Evolutionary conservation across 352 stramenopile genomes (phyloP), one percentile per base, ranked within the genome.

Genomic region (Elongisporangium prolatum): DNA sequence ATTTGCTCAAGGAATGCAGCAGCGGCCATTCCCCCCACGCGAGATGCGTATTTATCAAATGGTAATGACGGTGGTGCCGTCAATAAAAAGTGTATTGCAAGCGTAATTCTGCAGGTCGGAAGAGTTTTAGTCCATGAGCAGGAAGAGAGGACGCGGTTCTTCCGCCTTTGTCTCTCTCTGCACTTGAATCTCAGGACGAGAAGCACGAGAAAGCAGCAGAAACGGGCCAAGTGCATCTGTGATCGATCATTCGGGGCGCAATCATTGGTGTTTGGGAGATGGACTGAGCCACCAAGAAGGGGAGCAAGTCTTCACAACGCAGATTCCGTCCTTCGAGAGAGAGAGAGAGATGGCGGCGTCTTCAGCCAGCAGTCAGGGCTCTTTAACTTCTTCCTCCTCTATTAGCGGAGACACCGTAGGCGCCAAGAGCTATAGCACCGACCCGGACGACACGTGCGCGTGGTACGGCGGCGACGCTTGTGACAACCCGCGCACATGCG

Each of bases 401-500:
- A 9, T 5, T 13, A 40, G 28, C 28, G 34, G 34, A 44, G 10
- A 44, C 5, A 13, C 34, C 10, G 34, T 44, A 13, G 34, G 34
- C 1, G 34, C 34, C 34, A 44, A 44, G 34, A 44, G 34, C 34
- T 44, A 52, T 17, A 52, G 18, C 48, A 63, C 38, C 21, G 17
- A 53, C 59, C 21, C 21, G 24, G 51, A 54, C 64, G 64, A 68
- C 60, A 56, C 55, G 37, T 71, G 64, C 34, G 54, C 48, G 13
- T 71, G 64, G 64, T 71, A 71, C 49, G 56, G 47, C 37, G 40
- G 48, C 17, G 48, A 54, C 11, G 14, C n/a, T 10, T 71, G 64
- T 48, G 34, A 51, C 24, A 52, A n/a, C 13, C 64, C 67, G 34
- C 67, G 67, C 57, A 51, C 64, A 11, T 75, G 64, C 52, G 62